Evolutionary conservation across 148 eudicot genomes (phyloP).

Genomic region (Fagopyrum homotropicum): DNA sequence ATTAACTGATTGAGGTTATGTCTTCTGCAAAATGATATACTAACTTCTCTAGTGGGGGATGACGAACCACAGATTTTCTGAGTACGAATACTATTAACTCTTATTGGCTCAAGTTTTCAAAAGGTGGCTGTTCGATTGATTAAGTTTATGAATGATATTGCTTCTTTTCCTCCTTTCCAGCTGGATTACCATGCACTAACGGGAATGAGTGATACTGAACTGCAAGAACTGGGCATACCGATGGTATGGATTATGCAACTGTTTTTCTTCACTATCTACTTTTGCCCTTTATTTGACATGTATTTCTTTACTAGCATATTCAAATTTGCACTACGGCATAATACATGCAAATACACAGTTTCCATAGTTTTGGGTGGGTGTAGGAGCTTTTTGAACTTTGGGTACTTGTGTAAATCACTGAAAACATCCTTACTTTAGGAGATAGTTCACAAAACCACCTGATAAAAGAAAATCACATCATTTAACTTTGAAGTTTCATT

Average conservation of each 20-base stretch:
- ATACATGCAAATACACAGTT: background rate
- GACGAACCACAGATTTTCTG: background rate
- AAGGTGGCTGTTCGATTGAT: background rate
- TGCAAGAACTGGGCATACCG: constrained; percentile 88
- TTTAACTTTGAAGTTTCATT: background rate
- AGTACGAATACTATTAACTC: background rate
- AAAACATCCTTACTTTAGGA: background rate
- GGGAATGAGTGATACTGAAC: constrained; percentile 81
- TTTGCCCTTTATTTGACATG: background rate
- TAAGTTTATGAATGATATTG: background rate
- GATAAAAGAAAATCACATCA: background rate
- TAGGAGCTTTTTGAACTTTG: background rate
- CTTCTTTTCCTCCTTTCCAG: constrained; percentile 24
- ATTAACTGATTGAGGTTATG: background rate
- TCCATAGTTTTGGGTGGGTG: background rate
- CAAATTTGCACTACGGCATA: background rate
- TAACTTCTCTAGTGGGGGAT: background rate
- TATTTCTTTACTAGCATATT: background rate
- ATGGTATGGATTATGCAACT: constrained; percentile 48
- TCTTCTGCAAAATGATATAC: background rate
- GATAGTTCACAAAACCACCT: background rate
- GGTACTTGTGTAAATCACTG: background rate
- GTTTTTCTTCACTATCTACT: background rate
- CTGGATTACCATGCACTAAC: constrained; percentile 72
- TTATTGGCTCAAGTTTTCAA: constrained; percentile 6